Conservation (phyloP, 1,284 basidiomycete genomes). For the Rhizopogon hawkerae region DNA sequence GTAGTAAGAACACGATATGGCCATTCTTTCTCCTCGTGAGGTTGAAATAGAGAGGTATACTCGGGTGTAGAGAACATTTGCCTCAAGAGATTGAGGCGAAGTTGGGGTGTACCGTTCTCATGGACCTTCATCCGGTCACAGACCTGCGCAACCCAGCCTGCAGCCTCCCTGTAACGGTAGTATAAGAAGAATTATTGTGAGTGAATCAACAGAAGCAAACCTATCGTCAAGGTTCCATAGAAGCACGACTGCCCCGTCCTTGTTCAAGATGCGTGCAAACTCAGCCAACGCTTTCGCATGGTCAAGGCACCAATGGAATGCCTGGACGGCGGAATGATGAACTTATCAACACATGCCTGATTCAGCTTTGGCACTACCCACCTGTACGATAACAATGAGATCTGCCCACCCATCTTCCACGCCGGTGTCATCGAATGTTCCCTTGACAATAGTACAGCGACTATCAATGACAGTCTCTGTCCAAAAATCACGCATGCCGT, state of each 20-base stretch:
- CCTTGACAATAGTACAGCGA: conserved; percentile 44
- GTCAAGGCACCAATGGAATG: conserved; percentile 68
- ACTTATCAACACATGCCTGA: conserved; percentile 32
- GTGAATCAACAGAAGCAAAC: conserved; percentile 22
- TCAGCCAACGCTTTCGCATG: conserved; percentile 51
- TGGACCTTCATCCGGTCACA: conserved; percentile 51
- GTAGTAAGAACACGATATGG: conserved; percentile 38
- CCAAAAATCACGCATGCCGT: conserved; percentile 58
- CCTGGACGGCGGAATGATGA: not conserved
- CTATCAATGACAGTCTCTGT: conserved; percentile 39
- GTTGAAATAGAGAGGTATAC: conserved; percentile 43
- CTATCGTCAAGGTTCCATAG: conserved; percentile 73
- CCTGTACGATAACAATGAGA: conserved; percentile 60
- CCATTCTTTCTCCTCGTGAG: conserved; percentile 43
- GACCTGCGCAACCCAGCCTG: conserved; percentile 55
- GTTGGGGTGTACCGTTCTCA: conserved; percentile 59
- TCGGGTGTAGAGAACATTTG: conserved; percentile 41
- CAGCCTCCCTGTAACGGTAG: conserved; percentile 34
- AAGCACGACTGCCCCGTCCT: conserved; percentile 46
- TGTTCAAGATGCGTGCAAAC: conserved; percentile 59
- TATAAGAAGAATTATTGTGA: not conserved
- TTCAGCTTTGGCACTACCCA: conserved; percentile 14
- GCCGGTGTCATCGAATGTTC: conserved; percentile 52
- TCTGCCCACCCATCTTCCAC: conserved; percentile 59
- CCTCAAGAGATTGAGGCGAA: conserved; percentile 57